Base-by-base conservation (phyloP, 257 asterid genomes). In the Gentiana dahurica region DNA sequence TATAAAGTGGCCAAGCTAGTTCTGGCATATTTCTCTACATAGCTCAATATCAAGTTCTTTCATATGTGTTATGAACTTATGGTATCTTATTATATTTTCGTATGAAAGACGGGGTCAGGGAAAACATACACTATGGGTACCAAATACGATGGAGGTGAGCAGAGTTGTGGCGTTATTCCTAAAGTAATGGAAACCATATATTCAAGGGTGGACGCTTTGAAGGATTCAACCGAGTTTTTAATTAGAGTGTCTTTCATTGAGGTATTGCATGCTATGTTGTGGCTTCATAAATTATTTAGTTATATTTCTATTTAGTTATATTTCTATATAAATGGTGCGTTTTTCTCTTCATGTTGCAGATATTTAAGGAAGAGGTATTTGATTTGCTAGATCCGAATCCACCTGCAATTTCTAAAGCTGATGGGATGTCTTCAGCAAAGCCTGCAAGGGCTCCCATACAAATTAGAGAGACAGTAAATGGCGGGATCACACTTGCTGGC, bases 81-180 rank as follows among this genome's bases (percentile, higher is more conserved):
- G 52, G 1, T 38, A 24, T 44, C 13, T 54, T 46, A 12, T 53
- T 15, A 33, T 7, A 12, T n/a, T 54, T 56, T 52, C 4, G 38
- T 60, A 8, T 62, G 55, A 46, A 69, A 92, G 99, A 92, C 99
- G 10, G 99, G 99, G 33, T 92, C 99, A 0, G 99, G 99, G 11
- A 92, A 92, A 72, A 92, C 99, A 0, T 92, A 88, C 62, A 92
- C 99, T 1, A 92, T 92, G 99, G 99, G 99, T 1, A 92, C 99
- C 12, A 92, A 92, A 55, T 92, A 85, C 58, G 85, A 83, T n/a
- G 97, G 95, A 1, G 95, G 85, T 65, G 98, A 80, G 44, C 83
- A 78, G 4, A 73, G 66, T 35, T 73, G 62, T 49, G 97, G 94
- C 6, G 88, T 92, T 51, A 85, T 92, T 55, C 99, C 99, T 12